These are phyloP conservation scores for Bromus sterilis DNA, from an alignment of 176 grass and related monocot species.

Conservation along the genomic window DNA sequence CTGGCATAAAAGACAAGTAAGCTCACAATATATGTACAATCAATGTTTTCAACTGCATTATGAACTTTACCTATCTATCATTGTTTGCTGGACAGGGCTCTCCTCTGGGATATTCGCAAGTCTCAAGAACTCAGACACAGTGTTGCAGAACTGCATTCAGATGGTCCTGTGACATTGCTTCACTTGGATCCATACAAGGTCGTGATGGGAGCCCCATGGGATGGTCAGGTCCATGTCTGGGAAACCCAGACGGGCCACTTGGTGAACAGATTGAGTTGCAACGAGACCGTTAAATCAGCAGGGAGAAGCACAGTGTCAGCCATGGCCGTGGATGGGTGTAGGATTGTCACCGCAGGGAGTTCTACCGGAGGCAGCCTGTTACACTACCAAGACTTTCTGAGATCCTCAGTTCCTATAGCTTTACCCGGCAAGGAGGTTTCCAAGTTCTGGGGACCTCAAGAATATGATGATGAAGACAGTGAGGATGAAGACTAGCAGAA, in stretches of 20 bases:
- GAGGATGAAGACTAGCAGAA: slow-evolving; percentile 2
- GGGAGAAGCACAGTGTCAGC: slow-evolving; percentile 22
- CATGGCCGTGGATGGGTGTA: slow-evolving; percentile 64
- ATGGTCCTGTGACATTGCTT: slow-evolving; percentile 51
- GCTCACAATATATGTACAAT: not conserved
- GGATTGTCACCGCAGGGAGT: slow-evolving; percentile 40
- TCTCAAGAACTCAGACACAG: slow-evolving; percentile 33
- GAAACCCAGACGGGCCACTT: slow-evolving; percentile 39
- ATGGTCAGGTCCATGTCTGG: slow-evolving; percentile 50
- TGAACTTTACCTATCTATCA: not conserved
- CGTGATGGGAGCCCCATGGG: slow-evolving; percentile 46
- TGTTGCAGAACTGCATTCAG: slow-evolving; percentile 56
- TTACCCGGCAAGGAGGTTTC: slow-evolving; percentile 22
- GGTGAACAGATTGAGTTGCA: slow-evolving; percentile 48
- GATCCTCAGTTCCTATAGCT: slow-evolving; percentile 35
- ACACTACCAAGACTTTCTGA: slow-evolving; percentile 51
- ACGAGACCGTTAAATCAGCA: slow-evolving; percentile 7
- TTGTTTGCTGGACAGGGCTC: slow-evolving; percentile 46
- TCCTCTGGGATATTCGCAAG: slow-evolving; percentile 89
- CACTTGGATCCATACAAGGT: slow-evolving; percentile 90
- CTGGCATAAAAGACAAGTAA: slow-evolving; percentile 75
- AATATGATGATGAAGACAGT: not conserved
- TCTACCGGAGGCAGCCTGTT: slow-evolving; percentile 20
- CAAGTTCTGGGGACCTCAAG: slow-evolving; percentile 59
- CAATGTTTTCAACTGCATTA: not conserved